Evolutionary conservation across 2,329 filamentous ascomycete species (phyloP).

Genomic region (Rutstroemia sp.): DNA sequence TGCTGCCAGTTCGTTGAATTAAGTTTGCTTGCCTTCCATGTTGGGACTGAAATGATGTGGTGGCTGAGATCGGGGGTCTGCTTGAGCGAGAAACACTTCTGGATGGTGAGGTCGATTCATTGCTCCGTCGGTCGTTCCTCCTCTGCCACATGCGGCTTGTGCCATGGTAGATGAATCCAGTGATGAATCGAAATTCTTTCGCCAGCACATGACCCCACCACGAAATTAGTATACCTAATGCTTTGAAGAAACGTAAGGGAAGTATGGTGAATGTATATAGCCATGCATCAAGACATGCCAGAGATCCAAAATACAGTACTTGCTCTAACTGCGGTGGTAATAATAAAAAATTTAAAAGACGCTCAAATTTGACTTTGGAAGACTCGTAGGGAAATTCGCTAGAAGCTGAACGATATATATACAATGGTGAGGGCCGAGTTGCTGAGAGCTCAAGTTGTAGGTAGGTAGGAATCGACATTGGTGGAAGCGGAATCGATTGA

Average conservation of each 20-base stretch:
- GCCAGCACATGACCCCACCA: slow-evolving; percentile 72
- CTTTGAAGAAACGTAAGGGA: slow-evolving; percentile 79
- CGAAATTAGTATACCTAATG: slow-evolving; percentile 63
- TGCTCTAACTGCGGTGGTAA: slow-evolving; percentile 77
- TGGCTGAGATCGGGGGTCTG: slow-evolving; percentile 20
- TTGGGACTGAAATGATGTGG: slow-evolving; percentile 21
- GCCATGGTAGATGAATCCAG: slow-evolving; percentile 71
- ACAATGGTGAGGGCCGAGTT: slow-evolving; percentile 55
- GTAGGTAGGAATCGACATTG: slow-evolving; percentile 59
- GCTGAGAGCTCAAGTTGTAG: slow-evolving; percentile 58
- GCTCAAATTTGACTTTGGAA: slow-evolving; percentile 83
- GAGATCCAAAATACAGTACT: slow-evolving; percentile 76
- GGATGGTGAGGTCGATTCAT: slow-evolving; percentile 20
- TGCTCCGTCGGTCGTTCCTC: slow-evolving; percentile 39
- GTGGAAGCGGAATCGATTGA: slow-evolving; percentile 52
- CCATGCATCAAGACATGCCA: slow-evolving; percentile 94
- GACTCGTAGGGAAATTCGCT: slow-evolving; percentile 76
- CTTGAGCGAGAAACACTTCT: slow-evolving; percentile 24
- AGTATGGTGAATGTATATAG: slow-evolving; percentile 94
- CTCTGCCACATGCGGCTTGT: slow-evolving; percentile 68
- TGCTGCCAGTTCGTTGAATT: slow-evolving; percentile 9
- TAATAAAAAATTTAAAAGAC: slow-evolving; percentile 80
- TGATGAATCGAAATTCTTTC: slow-evolving; percentile 65
- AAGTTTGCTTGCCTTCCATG: slow-evolving; percentile 15
- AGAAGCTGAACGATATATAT: slow-evolving; percentile 52